A percentile compares a stretch with the other conserved stretches of the same genome.
phyloP scores from a whole-genome alignment of 2,329 filamentous ascomycete species.

The Botryotinia convoluta region DNA sequence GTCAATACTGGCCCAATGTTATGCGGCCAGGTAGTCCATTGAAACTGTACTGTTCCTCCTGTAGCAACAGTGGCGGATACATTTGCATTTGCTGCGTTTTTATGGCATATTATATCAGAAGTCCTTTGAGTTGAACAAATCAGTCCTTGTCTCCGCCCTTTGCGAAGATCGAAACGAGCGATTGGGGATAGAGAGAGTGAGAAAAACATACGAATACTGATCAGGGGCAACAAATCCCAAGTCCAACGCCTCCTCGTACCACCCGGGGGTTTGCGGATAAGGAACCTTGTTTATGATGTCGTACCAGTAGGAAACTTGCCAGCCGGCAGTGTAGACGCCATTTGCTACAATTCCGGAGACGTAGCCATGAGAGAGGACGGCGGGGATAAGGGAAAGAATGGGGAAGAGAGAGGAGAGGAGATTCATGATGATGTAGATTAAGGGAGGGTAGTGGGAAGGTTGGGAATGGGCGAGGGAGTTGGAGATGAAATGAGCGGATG shows the following conservation, averaged over 20 bases:
- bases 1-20: constrained; percentile 43
- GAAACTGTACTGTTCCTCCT: constrained; percentile 46
- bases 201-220: constrained; percentile 39
- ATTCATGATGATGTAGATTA: not conserved
- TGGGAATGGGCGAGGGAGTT: not conserved
- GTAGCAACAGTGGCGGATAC: constrained; percentile 45
- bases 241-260: constrained; percentile 48
- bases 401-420: not conserved
- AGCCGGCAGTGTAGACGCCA: constrained; percentile 39
- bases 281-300: constrained; percentile 22
- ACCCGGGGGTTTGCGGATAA: constrained; percentile 37
- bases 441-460: not conserved
- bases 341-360: constrained; percentile 46
- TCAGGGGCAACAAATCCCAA: constrained; percentile 50
- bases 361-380: constrained; percentile 42
- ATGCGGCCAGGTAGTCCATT: constrained; percentile 51
- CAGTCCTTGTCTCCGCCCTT: not conserved
- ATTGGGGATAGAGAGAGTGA: no score
- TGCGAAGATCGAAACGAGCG: accelerated
- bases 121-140: constrained; percentile 22
- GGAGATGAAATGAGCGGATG: not conserved
- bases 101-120: constrained; percentile 51
- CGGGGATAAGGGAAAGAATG: not conserved
- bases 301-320: constrained; percentile 36
- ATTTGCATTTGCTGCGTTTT: constrained; percentile 42